Evolutionary conservation across 768 basidiomycete species (phyloP).

Genomic region (Pleurotus tuoliensis): DNA sequence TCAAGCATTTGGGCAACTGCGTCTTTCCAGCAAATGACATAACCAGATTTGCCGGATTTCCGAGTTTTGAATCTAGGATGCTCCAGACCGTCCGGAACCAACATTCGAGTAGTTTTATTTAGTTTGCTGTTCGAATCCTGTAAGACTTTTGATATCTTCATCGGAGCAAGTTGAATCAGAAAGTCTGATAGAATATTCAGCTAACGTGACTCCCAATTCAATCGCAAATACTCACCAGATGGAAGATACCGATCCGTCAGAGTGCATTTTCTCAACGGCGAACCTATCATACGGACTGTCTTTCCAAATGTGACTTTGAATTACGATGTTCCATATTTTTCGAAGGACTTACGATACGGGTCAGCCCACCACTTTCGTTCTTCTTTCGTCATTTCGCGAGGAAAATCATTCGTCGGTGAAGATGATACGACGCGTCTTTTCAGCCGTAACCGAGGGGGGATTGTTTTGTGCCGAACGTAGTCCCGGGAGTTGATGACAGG

Average conservation of each 20-base stretch:
- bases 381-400: constrained; percentile 56
- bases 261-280: constrained; percentile 56
- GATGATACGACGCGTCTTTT: constrained; percentile 20
- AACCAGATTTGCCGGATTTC: constrained; percentile 40
- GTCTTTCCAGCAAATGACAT: constrained; percentile 60
- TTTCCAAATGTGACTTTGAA: neutral
- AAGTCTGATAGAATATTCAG: constrained; percentile 43
- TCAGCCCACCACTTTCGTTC: constrained; percentile 70
- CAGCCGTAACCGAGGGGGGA: constrained; percentile 44
- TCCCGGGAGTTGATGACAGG: constrained; percentile 46
- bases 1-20: constrained; percentile 35
- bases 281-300: constrained; percentile 68
- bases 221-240: constrained; percentile 37
- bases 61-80: constrained; percentile 56
- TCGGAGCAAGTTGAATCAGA: constrained; percentile 53
- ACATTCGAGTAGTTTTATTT: constrained; percentile 15
- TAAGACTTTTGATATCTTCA: constrained; percentile 33
- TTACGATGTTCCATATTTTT: constrained; percentile 12
- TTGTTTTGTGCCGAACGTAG: constrained; percentile 54
- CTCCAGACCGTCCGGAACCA: constrained; percentile 57
- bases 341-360: constrained; percentile 59
- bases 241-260: constrained; percentile 51
- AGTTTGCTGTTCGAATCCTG: constrained; percentile 8
- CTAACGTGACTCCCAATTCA: neutral
- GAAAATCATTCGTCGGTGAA: constrained; percentile 24